phyloP scores from a whole-genome alignment of 2,329 filamentous ascomycete genomes.

The Monosporascus sp. region DNA sequence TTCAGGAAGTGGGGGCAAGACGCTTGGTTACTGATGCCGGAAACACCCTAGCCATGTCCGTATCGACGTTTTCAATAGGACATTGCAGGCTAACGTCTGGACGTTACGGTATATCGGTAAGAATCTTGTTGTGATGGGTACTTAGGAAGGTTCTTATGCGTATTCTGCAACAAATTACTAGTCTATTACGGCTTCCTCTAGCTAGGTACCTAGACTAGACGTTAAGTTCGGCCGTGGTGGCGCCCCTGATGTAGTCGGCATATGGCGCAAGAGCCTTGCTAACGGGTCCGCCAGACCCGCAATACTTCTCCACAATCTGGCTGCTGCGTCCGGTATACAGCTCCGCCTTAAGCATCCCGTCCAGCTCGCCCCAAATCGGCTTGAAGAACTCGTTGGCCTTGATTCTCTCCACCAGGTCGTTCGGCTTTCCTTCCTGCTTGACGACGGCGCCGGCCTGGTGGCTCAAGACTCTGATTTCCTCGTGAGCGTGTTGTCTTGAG shows the following conservation, averaged over 20 bases:
- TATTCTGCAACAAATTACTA: too few relatives aligned
- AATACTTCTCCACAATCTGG: constrained; percentile 36
- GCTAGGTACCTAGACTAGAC: constrained; percentile 25
- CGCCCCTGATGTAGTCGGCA: constrained; percentile 21
- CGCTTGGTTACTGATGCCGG: too few relatives aligned
- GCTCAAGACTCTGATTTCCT: constrained; percentile 74
- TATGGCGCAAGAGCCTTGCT: constrained; percentile 30
- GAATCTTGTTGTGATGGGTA: too few relatives aligned
- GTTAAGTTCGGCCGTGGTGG: constrained; percentile 26
- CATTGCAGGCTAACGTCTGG: too few relatives aligned
- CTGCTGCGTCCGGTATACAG: constrained; percentile 36
- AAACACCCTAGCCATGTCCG: too few relatives aligned
- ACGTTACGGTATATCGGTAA: too few relatives aligned
- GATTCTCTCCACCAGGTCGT: constrained; percentile 76
- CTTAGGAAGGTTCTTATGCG: too few relatives aligned
- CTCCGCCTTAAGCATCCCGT: constrained; percentile 58
- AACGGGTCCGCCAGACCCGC: constrained; percentile 29
- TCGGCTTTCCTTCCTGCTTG: constrained; percentile 57
- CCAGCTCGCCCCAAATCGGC: constrained; percentile 61
- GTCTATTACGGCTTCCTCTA: too few relatives aligned
- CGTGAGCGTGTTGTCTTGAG: constrained; percentile 51
- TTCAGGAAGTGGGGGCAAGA: too few relatives aligned
- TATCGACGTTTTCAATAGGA: too few relatives aligned
- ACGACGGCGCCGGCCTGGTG: constrained; percentile 63
- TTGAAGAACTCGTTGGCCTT: constrained; percentile 66